Conservation (phyloP, 2,329 filamentous ascomycete genomes). For the Xylariales sp. region DNA sequence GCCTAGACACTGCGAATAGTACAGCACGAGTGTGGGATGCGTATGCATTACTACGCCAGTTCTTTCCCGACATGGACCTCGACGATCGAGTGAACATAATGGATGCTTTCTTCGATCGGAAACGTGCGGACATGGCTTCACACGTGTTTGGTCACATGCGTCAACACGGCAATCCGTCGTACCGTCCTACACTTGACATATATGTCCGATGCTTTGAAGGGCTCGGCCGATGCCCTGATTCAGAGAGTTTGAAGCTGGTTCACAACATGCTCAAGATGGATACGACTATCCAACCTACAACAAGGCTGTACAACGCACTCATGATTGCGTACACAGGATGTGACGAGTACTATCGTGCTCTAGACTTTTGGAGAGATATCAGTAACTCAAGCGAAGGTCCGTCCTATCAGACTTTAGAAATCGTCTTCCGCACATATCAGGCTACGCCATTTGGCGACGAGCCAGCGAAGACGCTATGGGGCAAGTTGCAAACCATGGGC, state of each 20-base stretch:
- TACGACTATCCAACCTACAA: conserved; percentile 70
- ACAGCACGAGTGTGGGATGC: conserved; percentile 61
- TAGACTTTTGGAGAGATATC: conserved; percentile 82
- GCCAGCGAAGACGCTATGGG: conserved; percentile 66
- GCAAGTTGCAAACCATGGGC: conserved; percentile 66
- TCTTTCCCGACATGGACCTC: conserved; percentile 63
- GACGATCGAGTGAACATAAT: conserved; percentile 68
- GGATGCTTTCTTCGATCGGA: conserved; percentile 73
- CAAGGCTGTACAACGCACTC: conserved; percentile 73
- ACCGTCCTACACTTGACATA: conserved; percentile 66
- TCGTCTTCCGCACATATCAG: conserved; percentile 78
- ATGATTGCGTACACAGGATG: conserved; percentile 81
- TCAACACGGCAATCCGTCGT: conserved; percentile 58
- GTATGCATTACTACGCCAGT: conserved; percentile 62
- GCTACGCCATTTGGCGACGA: conserved; percentile 51
- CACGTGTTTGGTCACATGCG: conserved; percentile 93
- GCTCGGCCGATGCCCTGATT: conserved; percentile 57
- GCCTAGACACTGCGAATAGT: conserved; percentile 56
- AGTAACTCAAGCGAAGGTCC: conserved; percentile 82
- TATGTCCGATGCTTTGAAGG: conserved; percentile 78
- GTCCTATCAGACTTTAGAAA: conserved; percentile 72
- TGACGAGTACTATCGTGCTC: conserved; percentile 59
- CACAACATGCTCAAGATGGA: conserved; percentile 97
- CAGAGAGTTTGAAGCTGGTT: conserved; percentile 66
- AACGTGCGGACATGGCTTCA: conserved; percentile 77